These are phyloP conservation scores for Inga leiocalycina DNA, from an alignment of 306 rosid species.

Conservation along the genomic window DNA sequence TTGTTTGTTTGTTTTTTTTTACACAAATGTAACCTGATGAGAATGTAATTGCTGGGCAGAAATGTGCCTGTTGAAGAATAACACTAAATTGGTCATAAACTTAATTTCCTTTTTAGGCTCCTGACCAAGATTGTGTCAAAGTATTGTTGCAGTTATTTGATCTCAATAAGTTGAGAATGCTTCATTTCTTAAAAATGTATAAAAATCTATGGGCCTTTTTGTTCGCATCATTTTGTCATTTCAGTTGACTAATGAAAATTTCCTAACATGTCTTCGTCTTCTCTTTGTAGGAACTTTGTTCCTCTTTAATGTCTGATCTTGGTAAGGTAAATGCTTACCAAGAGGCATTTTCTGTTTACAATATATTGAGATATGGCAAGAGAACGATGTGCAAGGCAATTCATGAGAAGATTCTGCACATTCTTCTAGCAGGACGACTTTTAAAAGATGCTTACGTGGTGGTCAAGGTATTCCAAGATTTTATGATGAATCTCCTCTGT, in stretches of 20 bases:
- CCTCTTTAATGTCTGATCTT: conserved; percentile 72
- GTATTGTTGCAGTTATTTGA: conserved; percentile 9
- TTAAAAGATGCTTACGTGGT: conserved; percentile 92
- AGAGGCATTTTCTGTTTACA: conserved; percentile 88
- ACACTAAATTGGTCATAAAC: background rate
- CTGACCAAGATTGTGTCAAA: conserved; percentile 5
- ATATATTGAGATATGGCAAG: conserved; percentile 70
- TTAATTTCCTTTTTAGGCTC: background rate
- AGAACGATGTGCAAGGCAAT: conserved; percentile 79
- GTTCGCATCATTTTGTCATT: background rate
- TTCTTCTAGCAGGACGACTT: conserved; percentile 78
- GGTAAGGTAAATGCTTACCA: conserved; percentile 67
- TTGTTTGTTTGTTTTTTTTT: too few relatives aligned
- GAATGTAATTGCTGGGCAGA: background rate
- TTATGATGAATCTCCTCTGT: conserved; percentile 32
- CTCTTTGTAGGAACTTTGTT: conserved; percentile 68
- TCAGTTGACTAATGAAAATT: background rate
- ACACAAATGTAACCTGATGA: background rate
- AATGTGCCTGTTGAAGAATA: background rate
- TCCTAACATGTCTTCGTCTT: conserved; percentile 26
- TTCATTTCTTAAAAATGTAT: background rate
- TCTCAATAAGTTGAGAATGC: conserved; percentile 18
- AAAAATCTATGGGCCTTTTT: background rate
- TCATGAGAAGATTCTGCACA: conserved; percentile 86
- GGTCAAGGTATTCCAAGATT: conserved; percentile 70